Base-by-base conservation (phyloP, 2,329 filamentous ascomycete species). In the Alternaria consortialis region DNA sequence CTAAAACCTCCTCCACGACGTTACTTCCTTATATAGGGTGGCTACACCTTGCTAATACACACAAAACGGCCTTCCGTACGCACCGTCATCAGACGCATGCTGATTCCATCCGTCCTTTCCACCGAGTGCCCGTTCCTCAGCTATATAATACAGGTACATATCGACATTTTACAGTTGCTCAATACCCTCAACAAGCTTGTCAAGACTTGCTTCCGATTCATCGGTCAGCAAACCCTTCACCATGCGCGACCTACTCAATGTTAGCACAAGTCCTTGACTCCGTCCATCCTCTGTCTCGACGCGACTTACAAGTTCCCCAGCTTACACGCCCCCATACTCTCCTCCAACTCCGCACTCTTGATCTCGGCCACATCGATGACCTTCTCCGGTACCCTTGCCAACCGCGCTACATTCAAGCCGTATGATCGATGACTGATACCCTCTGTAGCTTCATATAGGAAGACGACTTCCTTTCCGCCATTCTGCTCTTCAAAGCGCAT, bases 381-480 rank as follows among this genome's bases (percentile, higher is more conserved):
- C 57, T 87, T 84, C 60, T 86, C 85, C 0, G 94, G 93, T 42
- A 99, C 86, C 53, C 90, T 90, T 2, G 95, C 95, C 54, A 99
- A 80, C 46, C 92, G 85, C 13, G 95, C 95, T 23, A 98, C 95
- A 77, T 98, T 98, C 58, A 99, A 67, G 1, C 96, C 95, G 77
- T 99, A 99, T 17, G 92, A 96, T 5, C 95, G 87, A 83, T 98
- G 94, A 8, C 95, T 94, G 11, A 97, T 92, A 11, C 95, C 95
- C 66, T 95, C 92, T 1, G 88, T 91, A 2, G 97, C 90, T 76
- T 97, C 93, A 75, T 99, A 99, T 50, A 99, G 79, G 73, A 99
- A 99, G 0, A 95, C 97, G 43, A 99, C 90, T 46, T 97, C 90
- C 34, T 91, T 88, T 0, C 83, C 86, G 5, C 80, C 82, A 2